Conservation (phyloP, 306 rosid species). For the Prunus campanulata region DNA sequence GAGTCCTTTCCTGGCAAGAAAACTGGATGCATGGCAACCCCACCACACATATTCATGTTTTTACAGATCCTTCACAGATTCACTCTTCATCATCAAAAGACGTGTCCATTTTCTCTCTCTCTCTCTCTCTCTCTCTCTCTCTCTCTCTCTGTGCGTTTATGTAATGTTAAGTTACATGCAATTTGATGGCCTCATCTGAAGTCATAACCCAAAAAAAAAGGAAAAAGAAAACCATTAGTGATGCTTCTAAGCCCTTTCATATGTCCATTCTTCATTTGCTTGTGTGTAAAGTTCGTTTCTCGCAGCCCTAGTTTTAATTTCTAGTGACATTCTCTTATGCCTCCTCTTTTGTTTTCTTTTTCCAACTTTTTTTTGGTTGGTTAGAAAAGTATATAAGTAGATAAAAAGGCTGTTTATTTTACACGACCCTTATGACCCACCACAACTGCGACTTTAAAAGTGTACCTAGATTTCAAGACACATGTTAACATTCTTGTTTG, state of each 20-base stretch:
- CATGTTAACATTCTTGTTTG: slow-evolving; percentile 1
- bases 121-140: neutral
- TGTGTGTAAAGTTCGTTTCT: neutral
- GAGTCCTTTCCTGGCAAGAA: slow-evolving; percentile 28
- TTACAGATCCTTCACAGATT: slow-evolving; percentile 13
- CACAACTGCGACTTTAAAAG: neutral
- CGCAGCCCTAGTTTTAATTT: neutral
- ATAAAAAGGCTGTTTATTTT: neutral
- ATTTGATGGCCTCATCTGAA: neutral
- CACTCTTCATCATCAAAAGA: slow-evolving; percentile 21
- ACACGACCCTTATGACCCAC: neutral
- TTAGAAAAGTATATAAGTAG: neutral
- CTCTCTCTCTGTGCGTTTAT: neutral
- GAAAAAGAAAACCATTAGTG: neutral
- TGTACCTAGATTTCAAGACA: neutral
- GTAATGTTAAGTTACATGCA: neutral
- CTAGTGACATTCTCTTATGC: neutral
- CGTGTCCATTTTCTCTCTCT: slow-evolving; percentile 12
- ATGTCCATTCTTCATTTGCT: neutral
- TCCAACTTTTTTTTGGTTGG: neutral
- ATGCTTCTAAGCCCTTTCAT: neutral
- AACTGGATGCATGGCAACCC: slow-evolving; percentile 18
- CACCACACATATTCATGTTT: slow-evolving; percentile 16
- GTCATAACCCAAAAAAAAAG: neutral
- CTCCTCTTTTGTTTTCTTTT: neutral